Conservation (phyloP, 495 filamentous ascomycete genomes). For the Neohortaea acidophila region DNA sequence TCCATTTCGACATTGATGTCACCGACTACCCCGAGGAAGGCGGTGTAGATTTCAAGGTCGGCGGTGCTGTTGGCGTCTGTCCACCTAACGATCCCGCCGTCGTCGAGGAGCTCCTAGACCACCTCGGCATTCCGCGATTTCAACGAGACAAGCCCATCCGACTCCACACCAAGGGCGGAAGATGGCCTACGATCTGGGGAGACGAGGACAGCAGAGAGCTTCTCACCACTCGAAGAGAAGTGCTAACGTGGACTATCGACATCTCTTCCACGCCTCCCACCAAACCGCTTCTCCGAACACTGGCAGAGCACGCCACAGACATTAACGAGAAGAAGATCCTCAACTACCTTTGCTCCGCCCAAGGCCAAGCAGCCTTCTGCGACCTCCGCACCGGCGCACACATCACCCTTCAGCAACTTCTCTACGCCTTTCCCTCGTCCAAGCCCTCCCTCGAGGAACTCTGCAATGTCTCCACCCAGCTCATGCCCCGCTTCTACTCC, state of each 20-base stretch:
- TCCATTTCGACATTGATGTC: conserved; percentile 92
- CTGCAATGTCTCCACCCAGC: conserved; percentile 59
- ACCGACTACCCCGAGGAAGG: conserved; percentile 82
- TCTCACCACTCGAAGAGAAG: conserved; percentile 72
- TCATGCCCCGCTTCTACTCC: conserved; percentile 98
- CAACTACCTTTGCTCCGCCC: conserved; percentile 66
- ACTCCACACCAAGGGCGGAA: conserved; percentile 59
- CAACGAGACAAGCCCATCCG: conserved; percentile 68
- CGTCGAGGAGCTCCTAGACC: conserved; percentile 71
- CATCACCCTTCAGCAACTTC: conserved; percentile 66
- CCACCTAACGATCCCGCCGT: conserved; percentile 66
- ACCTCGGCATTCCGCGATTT: conserved; percentile 58
- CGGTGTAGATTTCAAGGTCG: conserved; percentile 87
- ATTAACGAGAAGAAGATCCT: conserved; percentile 76
- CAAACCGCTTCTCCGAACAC: conserved; percentile 68
- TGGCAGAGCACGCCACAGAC: conserved; percentile 72
- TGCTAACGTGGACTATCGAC: conserved; percentile 90
- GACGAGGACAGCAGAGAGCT: conserved; percentile 73
- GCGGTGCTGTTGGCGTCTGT: conserved; percentile 83
- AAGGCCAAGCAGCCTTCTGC: conserved; percentile 88
- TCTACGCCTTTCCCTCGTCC: conserved; percentile 81
- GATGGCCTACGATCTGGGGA: conserved; percentile 98
- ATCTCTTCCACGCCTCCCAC: conserved; percentile 84
- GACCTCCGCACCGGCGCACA: conserved; percentile 84
- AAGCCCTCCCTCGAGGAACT: conserved; percentile 73